Evolutionary conservation across 1,284 basidiomycete genomes (phyloP), one percentile per base, ranked within the genome.

Genomic region (Bondarzewia mesenterica): DNA sequence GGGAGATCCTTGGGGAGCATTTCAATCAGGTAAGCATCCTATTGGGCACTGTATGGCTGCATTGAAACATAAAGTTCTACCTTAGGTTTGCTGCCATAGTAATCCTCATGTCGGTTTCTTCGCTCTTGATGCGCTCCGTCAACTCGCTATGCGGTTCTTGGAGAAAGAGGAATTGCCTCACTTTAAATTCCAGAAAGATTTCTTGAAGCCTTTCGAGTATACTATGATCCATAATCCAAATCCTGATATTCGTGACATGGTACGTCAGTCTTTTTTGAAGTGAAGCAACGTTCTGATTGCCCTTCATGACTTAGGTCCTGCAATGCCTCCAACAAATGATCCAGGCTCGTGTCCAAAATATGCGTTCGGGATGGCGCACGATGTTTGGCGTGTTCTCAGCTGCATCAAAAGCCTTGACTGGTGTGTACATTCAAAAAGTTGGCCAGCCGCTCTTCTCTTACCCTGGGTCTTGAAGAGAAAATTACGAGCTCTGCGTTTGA

Each of bases 241-340:
- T 65, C 85, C 92, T 4, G 95, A 98, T 59, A 85, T 96, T 39
- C 83, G 95, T 50, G 96, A 99, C 63, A 93, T 99, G 93, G 95
- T 95, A 58, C 52, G 69, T 54, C 32, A 48, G 15, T 44, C 42
- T 26, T n/a, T 41, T 23, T 43, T 5, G 46, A 37, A 23, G 52
- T 26, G 50, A 18, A 48, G 5, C 4, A 10, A 7, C 51, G 22
- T 12, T 14, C 10, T 44, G 5, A 8, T 26, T 32, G 16, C 50
- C 38, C 26, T 41, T 50, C 32, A 15, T 32, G 53, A 38, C 27
- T 8, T 47, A 93, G 90, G 89, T 94, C 18, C 69, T 99, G 48
- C 94, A 97, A 78, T 99, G 96, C 64, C 75, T 99, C 42, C 93
- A 97, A 64, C 97, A 99, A 72, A 99, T 99, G 96, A 86, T 99